These are phyloP conservation scores for Acanthamoeba castellanii DNA, from an alignment of 208 protist genomes.

Conservation along the genomic window DNA sequence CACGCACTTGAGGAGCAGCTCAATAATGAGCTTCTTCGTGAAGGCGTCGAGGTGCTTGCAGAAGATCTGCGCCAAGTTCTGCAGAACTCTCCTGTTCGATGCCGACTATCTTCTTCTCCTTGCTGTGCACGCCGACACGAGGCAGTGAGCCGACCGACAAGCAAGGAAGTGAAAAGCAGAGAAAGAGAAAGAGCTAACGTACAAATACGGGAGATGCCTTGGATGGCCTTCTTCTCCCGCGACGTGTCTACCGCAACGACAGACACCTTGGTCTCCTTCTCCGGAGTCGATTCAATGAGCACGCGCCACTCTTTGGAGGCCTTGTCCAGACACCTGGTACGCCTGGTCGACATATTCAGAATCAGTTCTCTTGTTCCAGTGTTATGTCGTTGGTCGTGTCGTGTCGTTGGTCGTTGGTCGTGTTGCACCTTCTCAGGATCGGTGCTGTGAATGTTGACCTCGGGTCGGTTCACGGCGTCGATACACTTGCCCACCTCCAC, in stretches of 20 bases:
- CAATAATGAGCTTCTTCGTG: conserved; percentile 47
- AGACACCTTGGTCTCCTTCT: conserved; percentile 6
- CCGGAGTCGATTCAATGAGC: neutral
- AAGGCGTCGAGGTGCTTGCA: conserved; percentile 28
- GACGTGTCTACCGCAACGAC: neutral
- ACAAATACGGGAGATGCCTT: conserved; percentile 67
- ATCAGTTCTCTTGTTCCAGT: neutral
- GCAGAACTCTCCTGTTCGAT: conserved; percentile 50
- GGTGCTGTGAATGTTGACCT: conserved; percentile 17
- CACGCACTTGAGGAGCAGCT: conserved; percentile 34
- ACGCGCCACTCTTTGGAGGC: neutral
- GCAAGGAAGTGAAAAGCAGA: neutral
- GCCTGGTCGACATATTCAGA: neutral
- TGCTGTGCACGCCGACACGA: neutral
- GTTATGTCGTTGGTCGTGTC: neutral
- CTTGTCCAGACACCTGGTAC: neutral
- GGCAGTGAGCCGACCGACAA: neutral
- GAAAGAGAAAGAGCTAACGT: neutral
- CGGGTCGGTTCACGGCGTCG: conserved; percentile 7
- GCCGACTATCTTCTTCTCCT: conserved; percentile 58
- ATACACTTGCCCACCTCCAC: conserved; percentile 30
- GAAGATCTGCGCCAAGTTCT: conserved; percentile 45
- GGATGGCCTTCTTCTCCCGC: conserved; percentile 58
- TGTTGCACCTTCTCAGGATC: neutral
- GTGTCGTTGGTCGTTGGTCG: neutral